Base-by-base conservation (phyloP, 2,329 filamentous ascomycete species). In the Hirsutella minnesotensis region DNA sequence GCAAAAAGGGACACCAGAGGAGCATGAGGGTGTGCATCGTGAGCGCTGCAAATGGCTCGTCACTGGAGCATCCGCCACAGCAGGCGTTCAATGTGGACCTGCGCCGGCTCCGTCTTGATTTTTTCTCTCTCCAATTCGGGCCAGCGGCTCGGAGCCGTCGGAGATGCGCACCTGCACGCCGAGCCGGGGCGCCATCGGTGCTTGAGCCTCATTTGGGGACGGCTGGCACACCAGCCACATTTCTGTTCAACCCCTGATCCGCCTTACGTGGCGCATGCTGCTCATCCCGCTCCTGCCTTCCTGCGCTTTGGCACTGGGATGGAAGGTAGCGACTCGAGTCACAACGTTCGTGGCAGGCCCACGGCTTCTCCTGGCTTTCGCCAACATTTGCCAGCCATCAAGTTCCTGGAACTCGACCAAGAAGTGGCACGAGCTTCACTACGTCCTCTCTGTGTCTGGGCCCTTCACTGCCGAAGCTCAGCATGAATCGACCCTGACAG, bases 141-240 rank as follows among this genome's bases (percentile, higher is more conserved):
- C 44, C 42, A 44, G 45, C 42, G 40, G 44, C 51, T 58, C 56
- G 55, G 56, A 57, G 50, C 56, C 55, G 55, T 53, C 55, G 55
- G 53, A 56, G 44, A 47, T 53, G 50, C 48, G 46, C 44, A 27
- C 7, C 31, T 33, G 31, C n/a, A 33, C 31, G 38, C 46, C 46
- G 45, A 52, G 47, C 51, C 48, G 48, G 46, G 24, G 12, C 7
- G 12, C 24, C 24, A 7, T 27, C 24, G 24, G 24, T 12, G 24
- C 24, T 27, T 27, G 24, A 27, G 24, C 12, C 24, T 12, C 24
- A 7, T 12, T 12, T 27, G 7, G 7, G 24, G 7, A 12, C 24
- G 24, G 24, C 20, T 38, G 34, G 13, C 8, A 13, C 7, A 24
- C 18, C 22, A 29, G 22, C 36, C 36, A 21, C 38, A 27, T 29